A percentile compares a stretch with the other conserved stretches of the same genome.
Evolutionary conservation across 345 rosid genomes (phyloP).

Genomic region (Firmiana major): DNA sequence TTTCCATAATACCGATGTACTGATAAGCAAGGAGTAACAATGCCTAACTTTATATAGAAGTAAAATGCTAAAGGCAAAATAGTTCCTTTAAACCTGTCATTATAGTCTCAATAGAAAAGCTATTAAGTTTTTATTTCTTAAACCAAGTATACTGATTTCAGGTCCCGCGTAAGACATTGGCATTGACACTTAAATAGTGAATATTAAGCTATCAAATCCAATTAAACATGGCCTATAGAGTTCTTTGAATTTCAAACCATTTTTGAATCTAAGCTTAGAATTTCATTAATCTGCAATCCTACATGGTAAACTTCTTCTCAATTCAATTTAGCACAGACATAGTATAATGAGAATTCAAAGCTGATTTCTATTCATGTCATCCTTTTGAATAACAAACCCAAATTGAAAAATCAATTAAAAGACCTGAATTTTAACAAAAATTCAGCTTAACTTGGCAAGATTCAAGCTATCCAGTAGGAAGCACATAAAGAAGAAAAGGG

Average conservation of each 20-base stretch:
- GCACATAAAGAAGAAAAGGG: background rate
- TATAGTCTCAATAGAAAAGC: background rate
- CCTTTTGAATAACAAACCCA: background rate
- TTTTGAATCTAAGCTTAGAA: background rate
- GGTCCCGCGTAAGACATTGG: background rate
- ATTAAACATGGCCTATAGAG: background rate
- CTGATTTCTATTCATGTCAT: background rate
- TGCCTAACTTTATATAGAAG: background rate
- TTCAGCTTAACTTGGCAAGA: background rate
- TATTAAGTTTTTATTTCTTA: background rate
- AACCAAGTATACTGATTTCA: background rate
- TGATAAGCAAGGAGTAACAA: background rate
- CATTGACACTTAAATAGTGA: background rate
- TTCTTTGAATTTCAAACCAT: background rate
- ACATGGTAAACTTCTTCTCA: background rate
- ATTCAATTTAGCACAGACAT: background rate
- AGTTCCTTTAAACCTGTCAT: background rate
- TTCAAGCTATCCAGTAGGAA: background rate
- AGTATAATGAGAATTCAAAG: background rate
- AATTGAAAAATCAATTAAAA: constrained; percentile 3
- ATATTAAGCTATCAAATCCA: background rate
- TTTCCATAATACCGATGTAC: background rate
- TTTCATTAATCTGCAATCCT: background rate
- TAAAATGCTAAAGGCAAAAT: background rate
- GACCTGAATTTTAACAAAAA: background rate